Evolutionary conservation across 1,284 basidiomycete species (phyloP).

Genomic region (Ceratobasidium papillatum): DNA sequence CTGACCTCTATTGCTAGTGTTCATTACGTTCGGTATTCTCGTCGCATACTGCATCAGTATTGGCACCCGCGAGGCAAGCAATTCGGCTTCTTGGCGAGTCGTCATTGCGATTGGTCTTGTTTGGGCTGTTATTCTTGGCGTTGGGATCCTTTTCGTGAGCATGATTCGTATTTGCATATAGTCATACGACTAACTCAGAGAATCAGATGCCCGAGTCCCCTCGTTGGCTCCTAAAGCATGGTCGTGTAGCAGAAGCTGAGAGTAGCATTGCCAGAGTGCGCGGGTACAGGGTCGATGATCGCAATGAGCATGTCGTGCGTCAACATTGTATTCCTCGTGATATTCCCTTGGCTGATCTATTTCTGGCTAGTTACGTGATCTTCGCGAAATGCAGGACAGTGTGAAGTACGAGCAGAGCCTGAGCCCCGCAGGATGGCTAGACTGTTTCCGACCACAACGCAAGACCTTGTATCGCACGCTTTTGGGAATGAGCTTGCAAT

Average conservation of each 20-base stretch:
- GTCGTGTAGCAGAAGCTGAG: slow-evolving; percentile 63
- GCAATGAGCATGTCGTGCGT: slow-evolving; percentile 59
- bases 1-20: slow-evolving; percentile 53
- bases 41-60: slow-evolving; percentile 67
- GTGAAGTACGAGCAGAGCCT: slow-evolving; percentile 48
- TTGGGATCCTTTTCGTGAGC: slow-evolving; percentile 70
- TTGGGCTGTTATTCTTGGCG: slow-evolving; percentile 70
- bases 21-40: slow-evolving; percentile 80
- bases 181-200: not conserved
- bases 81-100: slow-evolving; percentile 69
- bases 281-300: slow-evolving; percentile 57
- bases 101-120: slow-evolving; percentile 75
- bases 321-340: slow-evolving; percentile 55
- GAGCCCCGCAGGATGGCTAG: slow-evolving; percentile 50
- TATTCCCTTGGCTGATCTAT: not conserved
- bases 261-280: slow-evolving; percentile 64
- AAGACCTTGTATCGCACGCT: slow-evolving; percentile 70
- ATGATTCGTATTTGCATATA: not conserved
- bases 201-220: slow-evolving; percentile 72
- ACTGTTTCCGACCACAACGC: slow-evolving; percentile 64
- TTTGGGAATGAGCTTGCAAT: slow-evolving; percentile 74
- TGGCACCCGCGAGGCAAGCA: slow-evolving; percentile 48
- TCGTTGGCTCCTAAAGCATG: slow-evolving; percentile 67
- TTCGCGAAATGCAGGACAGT: slow-evolving; percentile 47
- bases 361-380: slow-evolving; percentile 58